A percentile compares a stretch with the other conserved stretches of the same genome.
phyloP scores from a whole-genome alignment of 2,329 filamentous ascomycete species.

The Colletotrichum eleusines region DNA sequence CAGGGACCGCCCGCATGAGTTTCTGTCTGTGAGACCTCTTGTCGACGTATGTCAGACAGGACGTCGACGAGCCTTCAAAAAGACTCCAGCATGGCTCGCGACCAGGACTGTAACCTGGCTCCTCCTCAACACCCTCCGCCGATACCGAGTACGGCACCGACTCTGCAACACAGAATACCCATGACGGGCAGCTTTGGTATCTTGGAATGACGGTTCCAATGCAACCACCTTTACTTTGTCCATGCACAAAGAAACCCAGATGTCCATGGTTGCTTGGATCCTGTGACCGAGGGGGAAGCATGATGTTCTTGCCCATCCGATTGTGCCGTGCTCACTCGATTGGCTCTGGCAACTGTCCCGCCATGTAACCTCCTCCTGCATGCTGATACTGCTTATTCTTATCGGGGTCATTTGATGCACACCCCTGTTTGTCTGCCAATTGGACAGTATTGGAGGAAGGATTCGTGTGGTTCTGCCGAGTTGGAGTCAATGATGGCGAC shows the following conservation, averaged over 20 bases:
- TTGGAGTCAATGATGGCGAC: constrained; percentile 7
- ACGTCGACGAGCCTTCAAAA: background rate
- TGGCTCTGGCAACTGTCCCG: constrained; percentile 3
- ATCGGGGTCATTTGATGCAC: constrained; percentile 18
- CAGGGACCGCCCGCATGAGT: background rate
- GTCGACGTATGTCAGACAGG: background rate
- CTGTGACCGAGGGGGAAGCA: background rate
- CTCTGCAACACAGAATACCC: background rate
- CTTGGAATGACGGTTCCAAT: background rate
- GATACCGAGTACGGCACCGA: constrained; percentile 2
- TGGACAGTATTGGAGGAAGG: background rate
- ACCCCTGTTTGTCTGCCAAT: constrained; percentile 5
- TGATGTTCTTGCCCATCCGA: background rate
- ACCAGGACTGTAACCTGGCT: background rate
- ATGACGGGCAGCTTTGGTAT: constrained; percentile 10
- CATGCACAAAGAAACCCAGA: background rate
- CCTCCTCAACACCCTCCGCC: background rate
- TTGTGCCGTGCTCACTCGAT: constrained; percentile 1
- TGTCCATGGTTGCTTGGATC: constrained; percentile 4
- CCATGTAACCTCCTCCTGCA: constrained; percentile 15
- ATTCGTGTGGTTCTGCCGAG: background rate
- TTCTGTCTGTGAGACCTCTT: background rate
- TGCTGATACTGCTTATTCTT: constrained; percentile 6
- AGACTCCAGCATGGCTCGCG: background rate
- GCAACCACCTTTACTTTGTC: background rate